Evolutionary conservation across 768 basidiomycete species (phyloP), one percentile per base, ranked within the genome.

Genomic region (Auricularia sp.): DNA sequence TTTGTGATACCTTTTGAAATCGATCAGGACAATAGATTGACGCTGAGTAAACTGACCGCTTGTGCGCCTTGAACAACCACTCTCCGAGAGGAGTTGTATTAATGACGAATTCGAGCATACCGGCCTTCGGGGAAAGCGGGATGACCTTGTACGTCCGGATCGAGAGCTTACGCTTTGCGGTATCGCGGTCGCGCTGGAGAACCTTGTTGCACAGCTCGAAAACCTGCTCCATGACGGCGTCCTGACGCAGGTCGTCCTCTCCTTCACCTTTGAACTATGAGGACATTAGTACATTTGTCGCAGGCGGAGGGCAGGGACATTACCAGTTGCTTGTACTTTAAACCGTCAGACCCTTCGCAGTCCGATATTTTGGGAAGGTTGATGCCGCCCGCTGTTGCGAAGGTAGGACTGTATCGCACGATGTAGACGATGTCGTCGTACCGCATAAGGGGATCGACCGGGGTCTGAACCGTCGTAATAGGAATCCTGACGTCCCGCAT

Each of bases 201-300:
- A 98, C 81, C 8, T 81, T 75, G 67, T 98, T 98, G 64, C 94
- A 88, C 21, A 98, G 80, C 21, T 85, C 84, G 70, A 99, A 99
- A 2, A 97, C 93, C 74, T 99, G 97, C 71, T 97, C 93, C 95
- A 99, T 98, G 62, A 98, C 93, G 1, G 95, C 95, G 72, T 99
- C 97, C 74, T 99, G 97, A 44, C 97, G 87, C 58, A 97, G 73
- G 70, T 99, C 97, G 69, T 99, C 97, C 10, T 84, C 80, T 6
- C 89, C 89, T 76, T 90, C 85, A 2, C 93, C 93, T 73, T 99
- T 98, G 77, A 93, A 95, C 93, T 96, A 67, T 18, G n/a, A 42
- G 8, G 1, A 74, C 87, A 29, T 29, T 29, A 29, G 29, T 29
- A 29, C 29, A 29, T 29, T 29, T 29, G 29, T 29, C 29, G 29